phyloP scores from a whole-genome alignment of 345 rosid genomes.

The Corymbia maculata region DNA sequence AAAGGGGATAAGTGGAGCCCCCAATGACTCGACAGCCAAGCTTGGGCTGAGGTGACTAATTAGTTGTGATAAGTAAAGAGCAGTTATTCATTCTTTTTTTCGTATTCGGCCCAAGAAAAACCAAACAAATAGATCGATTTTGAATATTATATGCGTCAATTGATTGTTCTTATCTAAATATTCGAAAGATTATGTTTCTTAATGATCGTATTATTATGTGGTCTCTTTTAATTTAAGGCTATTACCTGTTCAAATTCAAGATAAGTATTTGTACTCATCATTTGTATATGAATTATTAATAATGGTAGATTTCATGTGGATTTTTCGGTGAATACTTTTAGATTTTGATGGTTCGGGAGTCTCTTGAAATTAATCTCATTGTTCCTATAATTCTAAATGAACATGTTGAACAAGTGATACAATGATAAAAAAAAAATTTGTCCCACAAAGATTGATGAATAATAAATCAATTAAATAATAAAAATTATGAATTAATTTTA shows the following conservation, averaged over 20 bases:
- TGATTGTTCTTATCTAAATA: no score
- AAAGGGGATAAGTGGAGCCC: fast-evolving
- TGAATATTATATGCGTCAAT: neutral
- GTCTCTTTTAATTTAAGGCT: neutral
- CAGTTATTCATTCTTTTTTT: no score
- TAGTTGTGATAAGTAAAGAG: neutral
- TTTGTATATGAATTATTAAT: neutral
- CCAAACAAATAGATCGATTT: neutral
- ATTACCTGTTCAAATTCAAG: neutral
- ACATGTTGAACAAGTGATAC: no score
- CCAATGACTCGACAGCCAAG: neutral
- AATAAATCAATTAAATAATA: no score
- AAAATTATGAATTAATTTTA: no score
- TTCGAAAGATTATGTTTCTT: neutral
- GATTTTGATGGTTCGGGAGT: neutral
- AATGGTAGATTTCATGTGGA: neutral
- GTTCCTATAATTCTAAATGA: no score
- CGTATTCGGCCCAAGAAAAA: neutral
- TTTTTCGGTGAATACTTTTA: neutral
- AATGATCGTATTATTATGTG: neutral
- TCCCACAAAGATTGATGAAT: no score
- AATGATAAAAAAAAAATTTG: no score
- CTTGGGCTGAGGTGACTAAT: neutral
- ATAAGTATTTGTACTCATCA: neutral
- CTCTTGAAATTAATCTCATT: neutral